Evolutionary conservation across 371 early-diverging fungal genomes (phyloP).

Genomic region (Mortierella polycephala): DNA sequence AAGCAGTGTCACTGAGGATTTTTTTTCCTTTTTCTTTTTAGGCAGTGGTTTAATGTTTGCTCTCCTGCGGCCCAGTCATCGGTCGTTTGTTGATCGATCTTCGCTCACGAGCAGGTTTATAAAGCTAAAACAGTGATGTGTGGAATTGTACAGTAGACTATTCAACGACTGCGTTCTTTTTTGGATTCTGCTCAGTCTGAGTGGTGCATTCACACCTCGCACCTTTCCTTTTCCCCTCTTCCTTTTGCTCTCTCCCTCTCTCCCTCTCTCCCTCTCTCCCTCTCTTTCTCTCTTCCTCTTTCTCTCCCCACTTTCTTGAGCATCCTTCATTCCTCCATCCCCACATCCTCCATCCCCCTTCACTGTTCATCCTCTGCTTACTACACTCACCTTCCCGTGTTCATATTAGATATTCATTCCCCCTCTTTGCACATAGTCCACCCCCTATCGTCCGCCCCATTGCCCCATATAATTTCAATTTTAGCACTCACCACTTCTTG

Average conservation of each 20-base stretch:
- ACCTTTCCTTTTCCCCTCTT: background rate
- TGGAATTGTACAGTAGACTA: conserved; percentile 1
- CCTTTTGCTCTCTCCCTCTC: background rate
- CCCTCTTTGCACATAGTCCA: background rate
- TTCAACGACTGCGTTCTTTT: background rate
- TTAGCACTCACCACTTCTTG: too few relatives aligned
- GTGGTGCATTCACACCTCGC: background rate
- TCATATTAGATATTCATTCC: background rate
- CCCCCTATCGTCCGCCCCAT: too few relatives aligned
- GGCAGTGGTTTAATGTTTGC: too few relatives aligned
- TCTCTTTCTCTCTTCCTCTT: background rate
- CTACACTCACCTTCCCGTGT: background rate
- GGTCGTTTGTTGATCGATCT: too few relatives aligned
- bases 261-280: background rate
- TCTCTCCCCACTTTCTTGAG: background rate
- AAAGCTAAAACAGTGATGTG: background rate
- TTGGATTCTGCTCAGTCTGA: background rate
- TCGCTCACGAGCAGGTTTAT: too few relatives aligned
- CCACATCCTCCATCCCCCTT: background rate
- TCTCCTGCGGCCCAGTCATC: too few relatives aligned
- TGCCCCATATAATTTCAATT: too few relatives aligned
- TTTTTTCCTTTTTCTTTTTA: too few relatives aligned
- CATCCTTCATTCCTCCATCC: background rate
- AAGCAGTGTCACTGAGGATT: too few relatives aligned
- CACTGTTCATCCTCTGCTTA: background rate